Evolutionary conservation across 139 green algal genomes (phyloP), one percentile per base, ranked within the genome.

Genomic region (Mychonastes homosphaera): DNA sequence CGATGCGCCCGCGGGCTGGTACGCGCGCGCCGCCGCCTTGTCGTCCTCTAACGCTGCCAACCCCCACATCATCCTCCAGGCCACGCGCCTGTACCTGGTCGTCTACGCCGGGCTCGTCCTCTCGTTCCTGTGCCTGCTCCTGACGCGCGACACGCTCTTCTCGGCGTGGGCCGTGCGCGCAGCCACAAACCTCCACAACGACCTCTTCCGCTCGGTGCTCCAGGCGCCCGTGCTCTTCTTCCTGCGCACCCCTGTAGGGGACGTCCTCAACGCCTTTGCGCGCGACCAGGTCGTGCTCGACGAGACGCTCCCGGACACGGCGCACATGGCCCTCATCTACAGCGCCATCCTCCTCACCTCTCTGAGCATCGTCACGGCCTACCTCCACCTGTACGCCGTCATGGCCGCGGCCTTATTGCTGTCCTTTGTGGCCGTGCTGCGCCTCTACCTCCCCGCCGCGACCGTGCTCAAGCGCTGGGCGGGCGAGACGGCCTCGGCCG

Each of bases 401-500:
- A 69, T 79, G 30, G 53, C 60, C 7, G 67, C 36, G 7, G 67
- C 67, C 19, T 23, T 79, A 34, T 61, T 75, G 19, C 36, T 47
- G 15, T 49, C 64, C 0, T 75, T 79, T 2, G 45, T 30, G 19
- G 15, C 43, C 15, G 2, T 56, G 41, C 7, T 48, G 67, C 57
- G 63, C 63, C 55, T 84, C 13, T 84, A 84, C 66, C 69, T 84
- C 45, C 78, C 78, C n/a, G 69, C 69, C 7, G 74, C 78, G 15
- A 84, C 78, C 12, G 52, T 74, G 44, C 56, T 84, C 19, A 84
- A 84, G 74, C 74, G 71, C 50, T 79, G 76, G 68, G 65, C 69
- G 21, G 74, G 74, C 53, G 68, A 79, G 26, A 82, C 71, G 3
- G 71, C 71, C 24, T 65, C 57, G 34, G 57, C 62, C 35, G 44